phyloP scores from a whole-genome alignment of 768 basidiomycete genomes.

The Tephrocybe sp. region DNA sequence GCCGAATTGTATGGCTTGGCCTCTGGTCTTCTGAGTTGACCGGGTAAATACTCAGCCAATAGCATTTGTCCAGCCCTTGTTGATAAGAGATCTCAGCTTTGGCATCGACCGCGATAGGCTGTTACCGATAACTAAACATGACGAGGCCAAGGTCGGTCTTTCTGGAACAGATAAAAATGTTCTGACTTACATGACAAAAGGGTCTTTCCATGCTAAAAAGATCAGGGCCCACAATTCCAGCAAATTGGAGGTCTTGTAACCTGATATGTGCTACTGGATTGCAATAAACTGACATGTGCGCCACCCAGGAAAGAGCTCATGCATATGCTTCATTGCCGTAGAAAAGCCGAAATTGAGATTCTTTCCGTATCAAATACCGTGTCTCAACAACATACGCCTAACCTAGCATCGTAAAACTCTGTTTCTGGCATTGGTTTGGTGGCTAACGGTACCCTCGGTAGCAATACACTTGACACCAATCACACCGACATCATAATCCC shows the following conservation, averaged over 20 bases:
- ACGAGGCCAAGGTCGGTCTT: constrained; percentile 67
- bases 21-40: constrained; percentile 66
- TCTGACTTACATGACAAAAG: constrained; percentile 30
- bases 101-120: constrained; percentile 58
- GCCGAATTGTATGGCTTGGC: constrained; percentile 78
- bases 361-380: constrained; percentile 29
- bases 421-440: neutral
- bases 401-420: neutral
- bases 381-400: neutral
- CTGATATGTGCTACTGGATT: constrained; percentile 1
- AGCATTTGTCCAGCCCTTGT: neutral
- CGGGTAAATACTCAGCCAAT: constrained; percentile 38
- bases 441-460: neutral
- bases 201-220: constrained; percentile 61
- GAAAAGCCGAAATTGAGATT: constrained; percentile 92
- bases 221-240: constrained; percentile 40
- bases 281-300: constrained; percentile 5
- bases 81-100: constrained; percentile 37
- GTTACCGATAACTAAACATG: constrained; percentile 66
- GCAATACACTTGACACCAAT: neutral
- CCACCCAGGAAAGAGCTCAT: constrained; percentile 69
- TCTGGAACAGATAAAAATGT: neutral
- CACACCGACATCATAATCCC: neutral
- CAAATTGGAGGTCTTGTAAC: constrained; percentile 59
- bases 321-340: constrained; percentile 74